Conservation (phyloP, 2,329 filamentous ascomycete genomes). For the Talaromyces sp. region DNA sequence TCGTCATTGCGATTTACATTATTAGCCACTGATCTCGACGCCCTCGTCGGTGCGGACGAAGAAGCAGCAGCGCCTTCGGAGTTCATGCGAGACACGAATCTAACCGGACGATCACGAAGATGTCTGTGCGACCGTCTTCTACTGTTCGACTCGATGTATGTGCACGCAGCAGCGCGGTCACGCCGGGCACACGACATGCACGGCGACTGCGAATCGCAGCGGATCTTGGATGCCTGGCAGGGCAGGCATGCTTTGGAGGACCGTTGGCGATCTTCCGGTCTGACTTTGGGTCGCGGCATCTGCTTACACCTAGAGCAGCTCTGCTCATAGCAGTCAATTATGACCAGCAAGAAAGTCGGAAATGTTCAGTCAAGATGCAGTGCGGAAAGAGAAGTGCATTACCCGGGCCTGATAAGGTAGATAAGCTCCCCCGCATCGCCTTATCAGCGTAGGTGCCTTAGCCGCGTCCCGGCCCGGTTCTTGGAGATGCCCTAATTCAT, state of each 20-base stretch:
- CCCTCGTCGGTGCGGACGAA: background rate
- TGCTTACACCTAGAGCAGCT: background rate
- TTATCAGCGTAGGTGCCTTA: background rate
- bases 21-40: background rate
- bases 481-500: background rate
- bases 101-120: constrained; percentile 10
- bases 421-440: background rate
- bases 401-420: background rate
- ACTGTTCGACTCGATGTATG: constrained; percentile 27
- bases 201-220: constrained; percentile 47
- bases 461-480: background rate
- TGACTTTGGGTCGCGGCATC: constrained; percentile 53
- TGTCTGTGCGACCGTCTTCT: constrained; percentile 13
- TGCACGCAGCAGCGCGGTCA: constrained; percentile 37
- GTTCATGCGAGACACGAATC: constrained; percentile 1
- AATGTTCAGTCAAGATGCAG: background rate
- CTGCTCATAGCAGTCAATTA: background rate
- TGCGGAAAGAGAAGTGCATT: background rate
- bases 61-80: background rate
- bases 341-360: background rate
- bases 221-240: constrained; percentile 49
- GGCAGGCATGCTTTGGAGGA: constrained; percentile 47
- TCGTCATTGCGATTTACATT: background rate
- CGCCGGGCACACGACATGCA: constrained; percentile 46
- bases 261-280: constrained; percentile 46